Evolutionary conservation across 2,329 filamentous ascomycete species (phyloP).

Genomic region (Mycosphaerelloides madeirae): DNA sequence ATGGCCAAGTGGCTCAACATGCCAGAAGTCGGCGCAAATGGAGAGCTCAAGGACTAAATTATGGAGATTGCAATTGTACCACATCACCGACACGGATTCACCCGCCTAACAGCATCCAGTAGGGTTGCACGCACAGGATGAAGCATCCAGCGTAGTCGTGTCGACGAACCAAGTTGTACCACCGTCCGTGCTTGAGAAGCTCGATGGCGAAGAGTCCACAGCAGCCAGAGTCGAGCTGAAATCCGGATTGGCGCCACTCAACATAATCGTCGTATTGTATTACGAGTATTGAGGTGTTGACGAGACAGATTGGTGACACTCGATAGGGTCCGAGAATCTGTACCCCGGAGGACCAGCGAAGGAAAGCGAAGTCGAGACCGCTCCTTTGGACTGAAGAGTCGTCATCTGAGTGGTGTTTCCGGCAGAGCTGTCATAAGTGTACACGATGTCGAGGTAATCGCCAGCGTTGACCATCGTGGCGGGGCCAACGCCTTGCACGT

Average conservation of each 20-base stretch:
- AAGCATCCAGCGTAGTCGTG: not conserved
- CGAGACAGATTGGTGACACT: not conserved
- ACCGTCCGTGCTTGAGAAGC: not conserved
- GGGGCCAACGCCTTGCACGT: slow-evolving; percentile 1
- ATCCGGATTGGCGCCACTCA: not conserved
- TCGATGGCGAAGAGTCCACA: not conserved
- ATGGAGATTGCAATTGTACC: no score
- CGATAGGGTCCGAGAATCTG: not conserved
- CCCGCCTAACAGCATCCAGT: not conserved
- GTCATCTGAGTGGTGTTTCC: not conserved
- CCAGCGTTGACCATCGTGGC: not conserved
- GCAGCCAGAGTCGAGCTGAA: not conserved
- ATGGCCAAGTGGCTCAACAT: no score
- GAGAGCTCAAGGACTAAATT: no score
- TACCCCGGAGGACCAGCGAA: not conserved
- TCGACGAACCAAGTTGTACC: not conserved
- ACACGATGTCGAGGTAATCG: not conserved
- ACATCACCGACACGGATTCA: no score
- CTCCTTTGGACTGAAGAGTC: not conserved
- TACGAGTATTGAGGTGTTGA: not conserved
- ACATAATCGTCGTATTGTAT: not conserved
- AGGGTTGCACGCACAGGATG: not conserved
- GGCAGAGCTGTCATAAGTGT: not conserved
- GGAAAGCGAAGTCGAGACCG: not conserved
- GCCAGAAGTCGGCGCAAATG: no score